Conservation (phyloP, 83 land plant species). For the Thuja plicata region DNA sequence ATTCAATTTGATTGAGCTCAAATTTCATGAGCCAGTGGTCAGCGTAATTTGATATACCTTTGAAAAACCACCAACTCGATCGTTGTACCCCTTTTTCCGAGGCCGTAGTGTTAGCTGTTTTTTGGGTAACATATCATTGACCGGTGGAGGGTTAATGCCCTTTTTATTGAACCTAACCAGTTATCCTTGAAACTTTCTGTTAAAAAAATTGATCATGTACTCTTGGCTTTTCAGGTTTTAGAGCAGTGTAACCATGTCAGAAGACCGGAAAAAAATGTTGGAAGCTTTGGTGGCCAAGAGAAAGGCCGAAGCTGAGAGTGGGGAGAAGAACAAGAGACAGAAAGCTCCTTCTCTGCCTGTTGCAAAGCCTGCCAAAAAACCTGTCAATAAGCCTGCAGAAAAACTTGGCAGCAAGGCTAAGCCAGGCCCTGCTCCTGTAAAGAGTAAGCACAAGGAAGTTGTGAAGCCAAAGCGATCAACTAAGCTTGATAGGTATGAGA, state of each 20-base stretch:
- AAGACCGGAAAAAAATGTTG: constrained; percentile 17
- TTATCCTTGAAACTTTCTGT: neutral
- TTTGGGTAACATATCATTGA: neutral
- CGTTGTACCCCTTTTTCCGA: too few species aligned
- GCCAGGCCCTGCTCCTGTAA: neutral
- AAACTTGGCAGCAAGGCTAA: constrained; percentile 1
- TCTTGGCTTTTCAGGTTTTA: neutral
- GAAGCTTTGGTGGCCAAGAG: constrained; percentile 21
- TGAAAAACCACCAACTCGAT: too few species aligned
- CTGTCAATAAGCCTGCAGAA: neutral
- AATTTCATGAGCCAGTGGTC: too few species aligned
- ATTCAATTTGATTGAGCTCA: too few species aligned
- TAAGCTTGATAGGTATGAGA: constrained; percentile 18
- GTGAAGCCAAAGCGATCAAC: neutral
- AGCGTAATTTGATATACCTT: too few species aligned
- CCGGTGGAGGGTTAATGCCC: neutral
- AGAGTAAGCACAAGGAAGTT: constrained; percentile 8
- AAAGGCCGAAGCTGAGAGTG: constrained; percentile 17
- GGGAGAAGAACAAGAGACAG: neutral
- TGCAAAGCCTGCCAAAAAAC: neutral
- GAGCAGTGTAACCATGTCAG: constrained; percentile 8
- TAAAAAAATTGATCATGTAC: neutral
- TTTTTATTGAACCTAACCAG: neutral
- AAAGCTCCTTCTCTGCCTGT: neutral
- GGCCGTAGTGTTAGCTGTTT: neutral